Conservation (phyloP, 345 rosid genomes). For the Microthlaspi erraticum region DNA sequence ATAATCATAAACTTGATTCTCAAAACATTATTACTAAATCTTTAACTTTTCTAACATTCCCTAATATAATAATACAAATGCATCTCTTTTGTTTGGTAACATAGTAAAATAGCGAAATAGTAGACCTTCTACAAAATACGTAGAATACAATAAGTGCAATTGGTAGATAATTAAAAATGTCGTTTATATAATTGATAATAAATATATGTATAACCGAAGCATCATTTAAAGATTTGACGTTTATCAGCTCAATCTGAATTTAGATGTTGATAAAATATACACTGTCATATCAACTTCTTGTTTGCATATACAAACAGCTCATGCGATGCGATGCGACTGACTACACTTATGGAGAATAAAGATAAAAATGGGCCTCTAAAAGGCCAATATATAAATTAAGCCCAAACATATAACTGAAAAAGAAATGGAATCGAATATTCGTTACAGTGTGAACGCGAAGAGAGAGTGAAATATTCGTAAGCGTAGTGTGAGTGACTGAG, state of each 20-base stretch:
- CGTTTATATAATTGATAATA: not conserved
- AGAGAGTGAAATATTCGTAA: conserved; percentile 2
- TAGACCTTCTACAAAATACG: not conserved
- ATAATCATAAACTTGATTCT: conserved; percentile 3
- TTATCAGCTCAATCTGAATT: conserved; percentile 8
- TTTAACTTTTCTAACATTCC: not conserved
- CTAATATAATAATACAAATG: not conserved
- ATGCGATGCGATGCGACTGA: too few species aligned
- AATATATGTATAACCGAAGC: not conserved
- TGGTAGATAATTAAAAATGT: not conserved
- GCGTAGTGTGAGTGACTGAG: conserved; percentile 2
- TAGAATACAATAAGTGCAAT: not conserved
- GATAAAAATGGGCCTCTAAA: conserved; percentile 5
- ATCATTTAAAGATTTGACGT: conserved; percentile 26
- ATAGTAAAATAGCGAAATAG: not conserved
- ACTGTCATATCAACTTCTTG: not conserved
- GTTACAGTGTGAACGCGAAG: conserved; percentile 19
- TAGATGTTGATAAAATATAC: not conserved
- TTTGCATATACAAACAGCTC: not conserved
- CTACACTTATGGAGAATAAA: not conserved
- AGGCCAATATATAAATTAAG: conserved; percentile 2
- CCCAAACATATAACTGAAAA: not conserved
- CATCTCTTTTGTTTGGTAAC: not conserved
- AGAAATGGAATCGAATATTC: not conserved
- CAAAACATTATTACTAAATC: not conserved